These are phyloP conservation scores for Boeremia lycopersici DNA, from an alignment of 2,329 filamentous ascomycete genomes.

Conservation along the genomic window DNA sequence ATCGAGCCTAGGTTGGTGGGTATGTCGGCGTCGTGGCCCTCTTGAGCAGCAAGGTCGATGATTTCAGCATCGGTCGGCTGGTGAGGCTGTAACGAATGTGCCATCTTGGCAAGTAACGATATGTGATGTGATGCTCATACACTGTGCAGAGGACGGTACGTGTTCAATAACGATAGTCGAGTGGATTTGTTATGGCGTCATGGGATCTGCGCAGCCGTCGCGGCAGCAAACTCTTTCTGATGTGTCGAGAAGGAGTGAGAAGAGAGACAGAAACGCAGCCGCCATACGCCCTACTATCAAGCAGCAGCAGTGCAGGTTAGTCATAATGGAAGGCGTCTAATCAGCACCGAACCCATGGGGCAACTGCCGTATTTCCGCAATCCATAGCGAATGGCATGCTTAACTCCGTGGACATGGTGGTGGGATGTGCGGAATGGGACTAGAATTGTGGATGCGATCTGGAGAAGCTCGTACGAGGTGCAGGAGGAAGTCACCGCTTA, in stretches of 20 bases:
- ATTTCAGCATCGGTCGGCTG: conserved; percentile 41
- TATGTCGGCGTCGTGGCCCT: conserved; percentile 50
- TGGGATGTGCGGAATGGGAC: not conserved
- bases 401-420: not conserved
- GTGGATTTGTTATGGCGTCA: not conserved
- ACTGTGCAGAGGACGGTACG: not conserved
- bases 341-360: not conserved
- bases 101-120: not conserved
- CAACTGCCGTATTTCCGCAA: conserved; percentile 1
- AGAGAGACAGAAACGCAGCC: not conserved
- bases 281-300: not conserved
- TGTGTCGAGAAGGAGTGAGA: not conserved
- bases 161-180: not conserved
- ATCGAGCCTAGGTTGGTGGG: conserved; percentile 42
- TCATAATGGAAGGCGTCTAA: not conserved
- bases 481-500: not conserved
- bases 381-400: not conserved
- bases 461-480: conserved; percentile 12
- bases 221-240: not conserved
- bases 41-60: conserved; percentile 42
- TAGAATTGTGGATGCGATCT: conserved; percentile 1
- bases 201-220: not conserved
- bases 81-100: not conserved
- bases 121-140: not conserved
- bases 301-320: conserved; percentile 3